A percentile compares a stretch with the other conserved stretches of the same genome.
Evolutionary conservation across 306 rosid species (phyloP).

Genomic region (Cicer pinnatifidum): DNA sequence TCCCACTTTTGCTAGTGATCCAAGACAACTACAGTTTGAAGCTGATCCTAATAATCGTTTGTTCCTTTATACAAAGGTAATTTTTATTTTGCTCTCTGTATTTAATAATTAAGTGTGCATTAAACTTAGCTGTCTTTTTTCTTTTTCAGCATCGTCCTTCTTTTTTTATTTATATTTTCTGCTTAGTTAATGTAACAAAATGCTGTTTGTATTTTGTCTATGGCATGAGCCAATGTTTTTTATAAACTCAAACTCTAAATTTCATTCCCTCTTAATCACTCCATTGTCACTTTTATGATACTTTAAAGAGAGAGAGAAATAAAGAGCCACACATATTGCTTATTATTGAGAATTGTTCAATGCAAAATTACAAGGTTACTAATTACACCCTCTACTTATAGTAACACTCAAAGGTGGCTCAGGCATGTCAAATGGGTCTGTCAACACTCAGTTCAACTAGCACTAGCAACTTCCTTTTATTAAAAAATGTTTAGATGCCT

Average conservation of each 20-base stretch:
- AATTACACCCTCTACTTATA: neutral
- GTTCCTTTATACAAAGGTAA: constrained; percentile 82
- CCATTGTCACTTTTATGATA: constrained; percentile 1
- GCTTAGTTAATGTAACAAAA: neutral
- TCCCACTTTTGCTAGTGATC: constrained; percentile 74
- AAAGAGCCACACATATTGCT: neutral
- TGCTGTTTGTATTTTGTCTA: neutral
- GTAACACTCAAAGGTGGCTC: neutral
- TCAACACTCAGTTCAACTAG: neutral
- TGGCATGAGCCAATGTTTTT: neutral
- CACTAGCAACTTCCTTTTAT: neutral
- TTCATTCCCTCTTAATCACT: neutral
- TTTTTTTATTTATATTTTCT: constrained; percentile 10
- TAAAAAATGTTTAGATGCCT: neutral
- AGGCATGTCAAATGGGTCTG: constrained; percentile 1
- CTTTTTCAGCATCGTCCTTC: neutral
- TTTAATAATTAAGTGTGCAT: constrained; percentile 19
- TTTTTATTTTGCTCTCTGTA: constrained; percentile 24
- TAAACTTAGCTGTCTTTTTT: neutral
- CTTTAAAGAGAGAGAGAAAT: constrained; percentile 4
- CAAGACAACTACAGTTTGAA: constrained; percentile 69
- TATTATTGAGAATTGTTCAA: neutral
- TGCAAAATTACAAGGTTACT: neutral
- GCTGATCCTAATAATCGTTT: constrained; percentile 80
- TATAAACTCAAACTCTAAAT: neutral